These are phyloP conservation scores for Phyllosticta capitalensis DNA, from an alignment of 2,329 filamentous ascomycete species.

Conservation along the genomic window DNA sequence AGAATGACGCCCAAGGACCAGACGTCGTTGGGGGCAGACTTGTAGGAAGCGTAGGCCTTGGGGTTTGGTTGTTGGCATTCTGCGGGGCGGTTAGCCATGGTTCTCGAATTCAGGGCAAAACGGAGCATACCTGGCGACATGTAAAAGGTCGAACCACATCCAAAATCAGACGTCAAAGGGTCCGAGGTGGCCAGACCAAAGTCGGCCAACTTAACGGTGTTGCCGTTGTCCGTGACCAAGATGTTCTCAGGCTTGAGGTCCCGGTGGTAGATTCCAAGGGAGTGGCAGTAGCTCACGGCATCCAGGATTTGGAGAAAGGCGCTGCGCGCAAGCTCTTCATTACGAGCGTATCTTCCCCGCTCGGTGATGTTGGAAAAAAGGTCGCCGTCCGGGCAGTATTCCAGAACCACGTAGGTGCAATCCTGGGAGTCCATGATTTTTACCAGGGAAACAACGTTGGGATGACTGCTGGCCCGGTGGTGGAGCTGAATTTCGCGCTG, in stretches of 20 bases:
- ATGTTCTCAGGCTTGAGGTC: slow-evolving; percentile 99
- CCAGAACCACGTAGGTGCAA: slow-evolving; percentile 92
- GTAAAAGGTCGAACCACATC: slow-evolving; percentile 97
- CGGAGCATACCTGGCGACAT: slow-evolving; percentile 78
- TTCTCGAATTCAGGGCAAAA: not conserved
- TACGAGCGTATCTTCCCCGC: slow-evolving; percentile 82
- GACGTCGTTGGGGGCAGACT: slow-evolving; percentile 88
- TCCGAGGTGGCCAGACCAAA: slow-evolving; percentile 91
- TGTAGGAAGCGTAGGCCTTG: slow-evolving; percentile 67
- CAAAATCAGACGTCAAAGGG: slow-evolving; percentile 80
- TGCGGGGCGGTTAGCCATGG: slow-evolving; percentile 30
- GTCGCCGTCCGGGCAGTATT: slow-evolving; percentile 95
- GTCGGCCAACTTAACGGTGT: slow-evolving; percentile 90
- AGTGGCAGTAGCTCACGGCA: slow-evolving; percentile 92
- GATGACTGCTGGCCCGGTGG: slow-evolving; percentile 77
- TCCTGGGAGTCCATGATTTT: slow-evolving; percentile 88
- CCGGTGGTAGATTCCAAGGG: slow-evolving; percentile 87
- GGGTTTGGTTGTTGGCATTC: slow-evolving; percentile 79
- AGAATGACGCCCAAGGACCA: slow-evolving; percentile 98
- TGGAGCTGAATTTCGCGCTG: slow-evolving; percentile 88
- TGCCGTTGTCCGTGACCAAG: slow-evolving; percentile 76
- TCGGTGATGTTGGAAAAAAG: slow-evolving; percentile 97
- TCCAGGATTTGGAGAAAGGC: slow-evolving; percentile 94
- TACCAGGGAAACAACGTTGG: slow-evolving; percentile 85
- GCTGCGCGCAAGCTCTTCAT: slow-evolving; percentile 76